Base-by-base conservation (phyloP, 495 filamentous ascomycete genomes). In the Hypoxylon fuscum region DNA sequence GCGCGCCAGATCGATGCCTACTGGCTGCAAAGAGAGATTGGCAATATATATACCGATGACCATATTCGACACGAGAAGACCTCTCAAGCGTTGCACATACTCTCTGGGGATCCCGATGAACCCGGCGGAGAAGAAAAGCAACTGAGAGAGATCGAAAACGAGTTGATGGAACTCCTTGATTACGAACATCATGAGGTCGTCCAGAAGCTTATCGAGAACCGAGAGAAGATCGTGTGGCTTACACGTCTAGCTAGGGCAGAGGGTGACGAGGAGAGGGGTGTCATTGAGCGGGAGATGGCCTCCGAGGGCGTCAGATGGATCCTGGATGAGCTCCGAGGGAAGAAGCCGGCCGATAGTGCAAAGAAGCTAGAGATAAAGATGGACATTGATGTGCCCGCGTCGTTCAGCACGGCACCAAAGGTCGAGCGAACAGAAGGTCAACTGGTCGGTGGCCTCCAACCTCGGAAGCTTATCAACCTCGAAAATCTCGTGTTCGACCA, bases 401-500 rank as follows among this genome's bases (percentile, higher is more conserved):
- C 82, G 0, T 82, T 85, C 41, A 72, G 72, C 17, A 76, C 80
- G 38, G 72, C 72, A 5, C 70, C 73, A 22, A 78, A 79, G 47
- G 57, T 59, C 22, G 77, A 77, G 59, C 56, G 70, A 18, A 80
- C 82, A 17, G 88, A 92, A 14, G 86, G 85, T 37, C 87, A 86
- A 34, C 76, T 97, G 18, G 82, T 89, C 17, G 89, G 94, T 44
- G 92, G 92, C n/a, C 78, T 98, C 46, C 92, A 96, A 68, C 95
- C 95, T 0, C 85, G 88, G 54, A 88, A 89, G 68, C 76, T 90
- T 12, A 93, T 97, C 77, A 97, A 97, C 68, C 77, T 99, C 40
- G 93, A 99, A 64, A 96, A 97, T 62, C 85, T 99, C 15, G 83
- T 97, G 25, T 99, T 99, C 73, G 94, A 97, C 67, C 95, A 98